Base-by-base conservation (phyloP, 345 rosid species). In the Atalantia buxifolia region DNA sequence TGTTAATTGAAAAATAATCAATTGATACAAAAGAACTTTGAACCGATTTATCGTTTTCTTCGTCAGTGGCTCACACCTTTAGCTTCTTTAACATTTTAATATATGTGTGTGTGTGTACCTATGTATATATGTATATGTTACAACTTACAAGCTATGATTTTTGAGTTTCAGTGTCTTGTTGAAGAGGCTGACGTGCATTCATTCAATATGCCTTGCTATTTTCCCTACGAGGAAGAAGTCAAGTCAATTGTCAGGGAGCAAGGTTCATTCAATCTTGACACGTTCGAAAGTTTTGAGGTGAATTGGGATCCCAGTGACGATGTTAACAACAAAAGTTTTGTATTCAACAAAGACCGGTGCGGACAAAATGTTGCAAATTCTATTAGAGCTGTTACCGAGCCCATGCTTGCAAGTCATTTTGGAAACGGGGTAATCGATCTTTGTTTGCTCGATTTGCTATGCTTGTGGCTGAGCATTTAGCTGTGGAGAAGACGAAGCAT, bases 341-440 rank as follows among this genome's bases (percentile, higher is more conserved):
- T 21, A 25, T 33, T 67, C 33, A 8, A 76, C 55, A 53, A 33
- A 63, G 22, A 31, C 9, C 22, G 35, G 36, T 8, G 75, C 40
- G 73, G 75, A 36, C 14, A 42, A 25, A 74, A 68, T 2, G 48
- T 74, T 25, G 77, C 85, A 50, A 64, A 65, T 1, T 36, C 40
- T 21, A 19, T 66, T 21, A 75, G 81, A 72, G 78, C 81, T 18
- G 48, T 62, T 27, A 13, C 66, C 0, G 84, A 84, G 35, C 30
- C 81, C 27, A 48, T 56, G 64, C 40, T 84, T 42, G 77, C 53
- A 27, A 42, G 9, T 61, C 82, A 71, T 45, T 77, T 85, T 68
- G 79, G 84, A 57, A 76, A 74, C 1, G 22, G 19, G 5, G 33
- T 78, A 4, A 72, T 78, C 7, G 84, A 85, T 2, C 8, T 66